Conservation (phyloP, 2,329 filamentous ascomycete species). For the Pseudophaeomoniella oleicola region DNA sequence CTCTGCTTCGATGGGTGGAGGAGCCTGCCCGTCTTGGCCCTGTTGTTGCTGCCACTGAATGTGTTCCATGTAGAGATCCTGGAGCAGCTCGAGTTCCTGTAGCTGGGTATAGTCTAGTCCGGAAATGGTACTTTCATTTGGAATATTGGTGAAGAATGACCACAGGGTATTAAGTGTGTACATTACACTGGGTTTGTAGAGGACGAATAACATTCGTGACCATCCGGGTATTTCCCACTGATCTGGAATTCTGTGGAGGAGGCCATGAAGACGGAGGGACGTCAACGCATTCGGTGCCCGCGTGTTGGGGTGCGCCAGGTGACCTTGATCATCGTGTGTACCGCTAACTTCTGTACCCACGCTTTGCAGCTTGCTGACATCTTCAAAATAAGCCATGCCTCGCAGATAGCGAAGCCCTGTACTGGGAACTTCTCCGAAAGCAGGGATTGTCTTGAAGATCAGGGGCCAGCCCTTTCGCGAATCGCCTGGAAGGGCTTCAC, state of each 20-base stretch:
- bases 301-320: too few relatives aligned
- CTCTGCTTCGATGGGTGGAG: not conserved
- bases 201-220: slow-evolving; percentile 21
- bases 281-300: not conserved
- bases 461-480: slow-evolving; percentile 8
- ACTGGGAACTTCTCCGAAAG: slow-evolving; percentile 4
- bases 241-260: slow-evolving; percentile 16
- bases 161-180: slow-evolving; percentile 1
- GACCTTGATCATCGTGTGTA: not conserved
- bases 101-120: not conserved
- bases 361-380: slow-evolving; percentile 1
- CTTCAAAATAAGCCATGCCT: slow-evolving; percentile 11
- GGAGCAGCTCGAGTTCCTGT: not conserved
- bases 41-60: not conserved
- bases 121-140: not conserved
- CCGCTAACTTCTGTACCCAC: not conserved
- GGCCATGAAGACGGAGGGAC: slow-evolving; percentile 17
- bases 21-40: too few relatives aligned
- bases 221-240: slow-evolving; percentile 20
- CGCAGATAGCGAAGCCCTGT: slow-evolving; percentile 8
- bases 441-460: slow-evolving; percentile 9
- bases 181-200: slow-evolving; percentile 14
- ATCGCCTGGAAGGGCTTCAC: slow-evolving; percentile 4
- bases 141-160: not conserved
- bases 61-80: not conserved